These are phyloP conservation scores for Termitomyces sp. DNA, from an alignment of 768 basidiomycete genomes.

Conservation along the genomic window DNA sequence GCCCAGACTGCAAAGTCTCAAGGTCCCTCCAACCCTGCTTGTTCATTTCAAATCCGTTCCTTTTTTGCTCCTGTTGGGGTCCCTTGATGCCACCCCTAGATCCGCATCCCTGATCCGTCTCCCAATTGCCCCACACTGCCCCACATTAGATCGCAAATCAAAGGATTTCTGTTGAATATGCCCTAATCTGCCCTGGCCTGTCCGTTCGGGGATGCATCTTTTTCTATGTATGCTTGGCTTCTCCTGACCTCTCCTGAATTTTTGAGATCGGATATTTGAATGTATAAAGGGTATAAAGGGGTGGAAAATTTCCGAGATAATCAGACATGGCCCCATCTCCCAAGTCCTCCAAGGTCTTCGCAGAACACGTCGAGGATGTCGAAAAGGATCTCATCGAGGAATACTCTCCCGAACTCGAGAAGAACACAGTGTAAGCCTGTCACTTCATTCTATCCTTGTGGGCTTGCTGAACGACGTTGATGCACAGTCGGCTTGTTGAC, in stretches of 20 bases:
- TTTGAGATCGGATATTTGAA: background rate
- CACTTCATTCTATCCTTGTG: background rate
- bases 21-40: background rate
- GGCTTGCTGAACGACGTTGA: background rate
- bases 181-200: background rate
- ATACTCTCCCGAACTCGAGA: background rate
- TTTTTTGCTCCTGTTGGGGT: background rate
- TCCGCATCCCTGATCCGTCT: background rate
- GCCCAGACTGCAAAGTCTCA: background rate
- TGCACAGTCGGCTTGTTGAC: slow-evolving; percentile 24
- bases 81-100: background rate
- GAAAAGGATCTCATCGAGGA: background rate
- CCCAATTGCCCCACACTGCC: background rate
- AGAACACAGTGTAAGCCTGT: background rate
- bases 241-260: background rate
- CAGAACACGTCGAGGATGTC: background rate
- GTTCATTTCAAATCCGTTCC: background rate
- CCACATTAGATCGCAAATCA: background rate
- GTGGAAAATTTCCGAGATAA: background rate
- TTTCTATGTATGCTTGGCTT: background rate
- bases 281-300: background rate
- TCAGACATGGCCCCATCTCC: background rate
- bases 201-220: background rate
- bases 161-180: background rate
- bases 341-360: background rate